Base-by-base conservation (phyloP, 2,329 filamentous ascomycete species). In the Neofusicoccum sp. region DNA sequence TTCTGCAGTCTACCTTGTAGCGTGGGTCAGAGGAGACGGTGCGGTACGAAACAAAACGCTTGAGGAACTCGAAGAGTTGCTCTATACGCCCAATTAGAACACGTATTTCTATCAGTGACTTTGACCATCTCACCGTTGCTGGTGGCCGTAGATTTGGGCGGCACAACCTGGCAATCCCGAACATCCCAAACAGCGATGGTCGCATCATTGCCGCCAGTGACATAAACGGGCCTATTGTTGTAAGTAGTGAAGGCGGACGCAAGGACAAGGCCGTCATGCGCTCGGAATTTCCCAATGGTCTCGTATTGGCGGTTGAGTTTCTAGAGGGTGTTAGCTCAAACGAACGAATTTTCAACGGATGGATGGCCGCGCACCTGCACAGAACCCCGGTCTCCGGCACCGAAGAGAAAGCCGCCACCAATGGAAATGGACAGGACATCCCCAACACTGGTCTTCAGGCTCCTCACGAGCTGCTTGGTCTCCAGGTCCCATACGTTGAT, bases 401-500 rank as follows among this genome's bases (percentile, higher is more conserved):
- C 94, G 80, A 95, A 95, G 6, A 97, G 82, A 66, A 90, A 89
- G 0, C 93, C 92, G 78, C 91, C 92, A 29, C 91, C 89, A 76
- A 97, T 89, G 67, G 92, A 89, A 47, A 98, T 81, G 0, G 92
- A 89, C 82, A 96, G 92, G 54, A 98, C 86, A 74, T 98, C 92
- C 47, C 88, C 89, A 37, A 86, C 86, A 69, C 93, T 90, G 0
- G 89, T 87, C 72, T 90, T 93, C 71, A 99, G 89, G 16, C 92
- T 93, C 63, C 95, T 85, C 48, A 99, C 84, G 54, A 95, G 88
- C 77, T 99, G 95, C 61, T 90, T 88, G 0, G 95, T 98, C 73
- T 98, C 94, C 12, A 99, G 83, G 73, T 99, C 96, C 94, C 96
- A 99, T 9, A 99, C 86, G 74, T 98, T 94, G 64, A 99, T 87